These are phyloP conservation scores for Panaeolus cyanescens DNA, from an alignment of 768 basidiomycete genomes.

Conservation along the genomic window DNA sequence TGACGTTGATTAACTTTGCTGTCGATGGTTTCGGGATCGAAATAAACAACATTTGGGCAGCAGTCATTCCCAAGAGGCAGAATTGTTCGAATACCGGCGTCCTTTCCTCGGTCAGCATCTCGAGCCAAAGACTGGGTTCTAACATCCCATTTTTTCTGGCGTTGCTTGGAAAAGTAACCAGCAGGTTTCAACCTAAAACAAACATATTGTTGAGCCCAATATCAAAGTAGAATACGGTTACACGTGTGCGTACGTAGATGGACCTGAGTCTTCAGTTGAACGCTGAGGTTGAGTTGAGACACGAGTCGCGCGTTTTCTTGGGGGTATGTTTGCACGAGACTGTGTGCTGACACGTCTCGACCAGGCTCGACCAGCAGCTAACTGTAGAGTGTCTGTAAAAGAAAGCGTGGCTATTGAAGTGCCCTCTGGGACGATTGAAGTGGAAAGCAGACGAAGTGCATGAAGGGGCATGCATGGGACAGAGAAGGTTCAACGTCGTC, in stretches of 20 bases:
- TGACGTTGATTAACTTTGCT: background rate
- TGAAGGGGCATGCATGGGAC: conserved; percentile 55
- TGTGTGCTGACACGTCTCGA: conserved; percentile 21
- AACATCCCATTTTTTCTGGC: background rate
- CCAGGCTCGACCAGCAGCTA: conserved; percentile 55
- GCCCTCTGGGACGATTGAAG: conserved; percentile 17
- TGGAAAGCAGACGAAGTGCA: conserved; percentile 36
- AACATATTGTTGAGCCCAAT: background rate
- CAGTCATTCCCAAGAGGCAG: background rate
- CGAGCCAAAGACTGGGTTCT: background rate
- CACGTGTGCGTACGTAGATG: conserved; percentile 10
- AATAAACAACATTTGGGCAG: background rate
- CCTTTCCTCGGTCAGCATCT: background rate
- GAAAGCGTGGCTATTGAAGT: conserved; percentile 21
- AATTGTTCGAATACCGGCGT: conserved; percentile 2
- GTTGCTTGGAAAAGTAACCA: background rate
- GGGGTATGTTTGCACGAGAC: conserved; percentile 7
- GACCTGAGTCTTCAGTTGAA: conserved; percentile 7
- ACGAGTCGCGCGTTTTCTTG: conserved; percentile 4
- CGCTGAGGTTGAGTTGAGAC: background rate
- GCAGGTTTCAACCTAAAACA: background rate
- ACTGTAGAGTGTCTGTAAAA: conserved; percentile 44
- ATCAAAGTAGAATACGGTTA: background rate
- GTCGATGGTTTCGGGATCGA: background rate
- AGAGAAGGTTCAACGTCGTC: conserved; percentile 8